Base-by-base conservation (phyloP, 805 yeast genomes). In the Candida chauliodis region DNA sequence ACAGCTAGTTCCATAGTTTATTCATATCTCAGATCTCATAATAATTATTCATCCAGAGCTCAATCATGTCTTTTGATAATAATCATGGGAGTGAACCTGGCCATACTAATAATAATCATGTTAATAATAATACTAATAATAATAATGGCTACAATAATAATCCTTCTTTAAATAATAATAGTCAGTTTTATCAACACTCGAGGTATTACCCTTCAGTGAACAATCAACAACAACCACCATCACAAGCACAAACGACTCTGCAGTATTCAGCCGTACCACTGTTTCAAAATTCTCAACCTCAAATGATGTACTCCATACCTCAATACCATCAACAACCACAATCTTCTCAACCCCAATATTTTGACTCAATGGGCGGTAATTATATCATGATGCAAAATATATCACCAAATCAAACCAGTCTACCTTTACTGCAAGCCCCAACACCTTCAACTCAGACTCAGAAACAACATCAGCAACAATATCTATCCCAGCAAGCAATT, bases 311-410 rank as follows among this genome's bases (percentile, higher is more conserved):
- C 25, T 25, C 35, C 7, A 22, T 32, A 16, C 35, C 39, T 15
- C 39, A 23, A 20, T 29, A 20, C 17, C 34, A 36, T 8, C 39
- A 36, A n/a, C n/a, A n/a, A n/a, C n/a, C n/a, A n/a, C n/a, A n/a
- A 24, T 15, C 21, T 24, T 19, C 3, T n/a, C 39, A 27, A 22
- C 34, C 23, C 7, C 36, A 13, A 10, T 28, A 25, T 26, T 26
- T 8, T 24, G 22, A 25, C n/a, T 24, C 42, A 14, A 40, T 43
- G n/a, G 55, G 56, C 3, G 51, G 49, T 32, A 55, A 52, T 37
- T 54, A 54, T 38, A 39, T 54, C 23, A 36, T 55, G 38, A 49
- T 55, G 9, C 58, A 54, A 11, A 48, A 45, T 20, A 40, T 40
- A 22, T 26, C 47, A 8, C 38, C 40, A 31, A 40, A 35, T 18